These are phyloP conservation scores for Taiozyma sp. DNA, from an alignment of 1,139 yeast species.

Conservation along the genomic window DNA sequence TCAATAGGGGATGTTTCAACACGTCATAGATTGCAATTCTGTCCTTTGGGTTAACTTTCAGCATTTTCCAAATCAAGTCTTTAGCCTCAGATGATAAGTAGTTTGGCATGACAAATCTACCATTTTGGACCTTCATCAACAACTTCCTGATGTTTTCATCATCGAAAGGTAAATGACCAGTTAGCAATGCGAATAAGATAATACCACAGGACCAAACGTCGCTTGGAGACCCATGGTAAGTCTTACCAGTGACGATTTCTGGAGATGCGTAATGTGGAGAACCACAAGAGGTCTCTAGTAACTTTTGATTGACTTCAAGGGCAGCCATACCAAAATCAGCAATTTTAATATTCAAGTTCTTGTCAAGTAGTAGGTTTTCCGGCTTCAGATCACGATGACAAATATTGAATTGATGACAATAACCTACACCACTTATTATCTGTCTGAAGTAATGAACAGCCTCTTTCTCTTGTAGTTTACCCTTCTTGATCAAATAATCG, in stretches of 20 bases:
- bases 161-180: conserved; percentile 96
- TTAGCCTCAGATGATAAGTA: conserved; percentile 78
- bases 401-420: conserved; percentile 91
- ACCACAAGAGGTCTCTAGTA: conserved; percentile 94
- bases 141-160: conserved; percentile 89
- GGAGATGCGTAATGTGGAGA: conserved; percentile 99
- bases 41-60: conserved; percentile 71
- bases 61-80: conserved; percentile 79
- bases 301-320: conserved; percentile 75
- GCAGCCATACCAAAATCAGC: conserved; percentile 99
- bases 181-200: conserved; percentile 83
- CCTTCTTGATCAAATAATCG: conserved; percentile 84
- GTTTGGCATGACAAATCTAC: conserved; percentile 79
- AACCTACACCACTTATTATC: conserved; percentile 85
- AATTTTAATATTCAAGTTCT: conserved; percentile 83
- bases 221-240: conserved; percentile 94
- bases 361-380: conserved; percentile 84
- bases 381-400: conserved; percentile 97
- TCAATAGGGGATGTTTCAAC: conserved; percentile 71
- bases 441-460: conserved; percentile 91
- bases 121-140: conserved; percentile 85
- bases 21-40: conserved; percentile 76
- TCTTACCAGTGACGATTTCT: conserved; percentile 91
- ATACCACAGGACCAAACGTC: conserved; percentile 99
- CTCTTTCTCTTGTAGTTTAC: conserved; percentile 83